Evolutionary conservation across 495 filamentous ascomycete species (phyloP).

Genomic region (Penicillium odoratum): DNA sequence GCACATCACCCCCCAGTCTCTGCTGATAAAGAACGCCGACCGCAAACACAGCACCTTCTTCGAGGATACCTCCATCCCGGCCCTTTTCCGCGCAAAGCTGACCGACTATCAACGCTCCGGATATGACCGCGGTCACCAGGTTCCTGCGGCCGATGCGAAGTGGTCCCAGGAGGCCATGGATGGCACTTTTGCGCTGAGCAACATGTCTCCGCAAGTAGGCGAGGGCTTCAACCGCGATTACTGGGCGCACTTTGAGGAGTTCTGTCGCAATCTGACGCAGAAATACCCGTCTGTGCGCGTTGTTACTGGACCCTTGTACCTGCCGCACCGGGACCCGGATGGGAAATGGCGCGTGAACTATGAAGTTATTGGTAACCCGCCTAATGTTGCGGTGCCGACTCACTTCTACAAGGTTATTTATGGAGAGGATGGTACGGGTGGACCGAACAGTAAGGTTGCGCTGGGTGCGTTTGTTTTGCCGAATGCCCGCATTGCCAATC

Average conservation of each 20-base stretch:
- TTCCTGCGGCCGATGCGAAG: slow-evolving; percentile 95
- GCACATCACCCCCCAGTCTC: slow-evolving; percentile 91
- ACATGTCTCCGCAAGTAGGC: slow-evolving; percentile 98
- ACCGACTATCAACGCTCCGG: slow-evolving; percentile 92
- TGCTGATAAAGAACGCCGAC: slow-evolving; percentile 73
- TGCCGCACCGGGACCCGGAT: slow-evolving; percentile 79
- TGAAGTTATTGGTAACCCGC: slow-evolving; percentile 94
- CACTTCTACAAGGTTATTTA: slow-evolving; percentile 99
- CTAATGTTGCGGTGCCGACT: slow-evolving; percentile 93
- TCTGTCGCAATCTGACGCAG: slow-evolving; percentile 78
- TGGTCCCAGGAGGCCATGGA: slow-evolving; percentile 95
- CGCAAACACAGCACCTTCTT: slow-evolving; percentile 78
- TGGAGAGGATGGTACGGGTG: slow-evolving; percentile 74
- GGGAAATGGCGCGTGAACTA: slow-evolving; percentile 94
- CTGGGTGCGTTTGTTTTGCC: slow-evolving; percentile 94
- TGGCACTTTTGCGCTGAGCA: slow-evolving; percentile 85
- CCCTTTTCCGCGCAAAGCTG: slow-evolving; percentile 84
- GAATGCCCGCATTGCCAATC: slow-evolving; percentile 86
- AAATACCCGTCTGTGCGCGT: slow-evolving; percentile 87
- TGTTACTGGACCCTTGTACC: slow-evolving; percentile 91
- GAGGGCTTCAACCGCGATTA: slow-evolving; percentile 98
- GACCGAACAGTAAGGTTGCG: slow-evolving; percentile 67
- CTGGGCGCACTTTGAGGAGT: slow-evolving; percentile 98
- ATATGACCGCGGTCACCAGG: slow-evolving; percentile 72
- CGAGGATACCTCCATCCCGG: slow-evolving; percentile 78